Evolutionary conservation across 169 alveolate genomes (phyloP), one percentile per base, ranked within the genome.

Genomic region (Eimeria acervulina): DNA sequence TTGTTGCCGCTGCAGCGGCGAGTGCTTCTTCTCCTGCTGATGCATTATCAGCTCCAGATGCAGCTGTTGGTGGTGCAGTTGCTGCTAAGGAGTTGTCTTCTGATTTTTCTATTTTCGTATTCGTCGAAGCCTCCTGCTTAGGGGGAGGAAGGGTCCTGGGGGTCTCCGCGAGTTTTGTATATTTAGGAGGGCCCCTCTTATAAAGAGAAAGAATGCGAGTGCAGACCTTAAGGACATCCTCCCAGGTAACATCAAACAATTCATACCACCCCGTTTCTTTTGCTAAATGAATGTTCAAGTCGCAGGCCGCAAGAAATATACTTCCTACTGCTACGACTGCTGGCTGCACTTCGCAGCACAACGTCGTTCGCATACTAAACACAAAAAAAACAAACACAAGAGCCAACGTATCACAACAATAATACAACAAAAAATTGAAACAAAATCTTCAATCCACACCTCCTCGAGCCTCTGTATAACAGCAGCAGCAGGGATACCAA

Each of bases 301-400:
- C 97, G 55, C 97, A 95, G 12, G 98, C 97, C 23, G 98, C 98
- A 83, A 97, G 85, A 55, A 96, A 97, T 42, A 97, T 97, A 61
- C 97, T 96, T 26, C 97, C 98, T 40, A 97, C 98, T 40, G 98
- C 98, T 12, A 97, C 96, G 31, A 97, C 97, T 15, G 97, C 97
- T 19, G 98, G 98, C 94, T 97, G 98, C 55, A 96, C 97, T 40
- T 96, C 97, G 90, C 98, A 97, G 93, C 98, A 97, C 40, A 97
- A 93, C 28, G 98, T 97, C 91, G 98, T 97, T 51, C 97, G 95
- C 98, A 97, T 97, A 88, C 98, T 97, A 96, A n/a, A n/a, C n/a
- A n/a, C 59, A 95, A 81, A 76, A 66, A 47, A 76, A 38, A 38
- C 80, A 83, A n/a, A 51, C 70, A 81, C 31, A 47, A 44, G 47